Evolutionary conservation across 1,284 basidiomycete genomes (phyloP), one percentile per base, ranked within the genome.

Genomic region (Veloporphyrellus conicus): DNA sequence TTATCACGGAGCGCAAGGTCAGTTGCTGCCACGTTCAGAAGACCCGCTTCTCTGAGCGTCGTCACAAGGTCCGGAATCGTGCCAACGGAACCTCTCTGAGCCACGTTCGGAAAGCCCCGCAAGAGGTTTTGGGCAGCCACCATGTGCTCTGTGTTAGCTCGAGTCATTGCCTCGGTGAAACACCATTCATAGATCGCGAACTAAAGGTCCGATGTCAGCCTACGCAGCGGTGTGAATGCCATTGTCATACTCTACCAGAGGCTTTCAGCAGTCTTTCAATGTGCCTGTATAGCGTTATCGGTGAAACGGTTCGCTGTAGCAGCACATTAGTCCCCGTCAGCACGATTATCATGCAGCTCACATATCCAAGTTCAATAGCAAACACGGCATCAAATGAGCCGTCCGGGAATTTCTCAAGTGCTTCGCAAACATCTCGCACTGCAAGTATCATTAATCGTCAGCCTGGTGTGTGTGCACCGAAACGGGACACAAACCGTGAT

Each of bases 151-250:
- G 29, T 14, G 20, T 53, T 51, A 16, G 37, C 35, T 5, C 12
- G 34, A 16, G 45, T 34, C 52, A 53, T 51, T 16, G 22, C 25
- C 11, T 53, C 41, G 3, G 51, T 49, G 33, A 53, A 44, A 25
- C 52, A 50, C 52, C 52, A 53, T 34, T 53, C 52, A 18, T 53
- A 53, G 14, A 41, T 34, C 6, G 52, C 52, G 19, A 54, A 54
- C 52, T 54, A 39, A 25, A 40, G 16, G 22, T 23, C 20, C 6
- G 19, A 34, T 16, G 16, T 52, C 27, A 52, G 32, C 15, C 6
- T 25, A 20, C 3, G 32, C 8, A 2, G 6, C 15, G 14, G 3
- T 8, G 20, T 22, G 16, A 20, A 18, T 14, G n/a, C 28, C 12
- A n/a, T 31, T 22, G 11, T 25, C 50, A n/a, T 38, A 52, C 50